A percentile compares a stretch with the other conserved stretches of the same genome.
phyloP scores from a whole-genome alignment of 495 filamentous ascomycete genomes.

The Sphaerosporella brunnea region DNA sequence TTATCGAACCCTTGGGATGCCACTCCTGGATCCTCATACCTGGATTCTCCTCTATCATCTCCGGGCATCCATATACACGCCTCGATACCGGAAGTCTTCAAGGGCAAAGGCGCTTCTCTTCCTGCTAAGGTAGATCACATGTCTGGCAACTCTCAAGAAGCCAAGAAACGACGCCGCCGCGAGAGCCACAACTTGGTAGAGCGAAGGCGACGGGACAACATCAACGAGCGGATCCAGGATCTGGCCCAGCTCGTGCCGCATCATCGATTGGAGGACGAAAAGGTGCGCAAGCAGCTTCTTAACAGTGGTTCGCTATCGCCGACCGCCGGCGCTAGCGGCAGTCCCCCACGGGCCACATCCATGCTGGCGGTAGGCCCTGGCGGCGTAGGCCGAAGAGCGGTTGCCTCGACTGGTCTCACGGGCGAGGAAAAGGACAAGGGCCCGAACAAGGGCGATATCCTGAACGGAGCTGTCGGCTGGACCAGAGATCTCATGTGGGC shows the following conservation, averaged over 20 bases:
- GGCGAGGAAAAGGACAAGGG: slow-evolving; percentile 98
- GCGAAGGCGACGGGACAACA: slow-evolving; percentile 85
- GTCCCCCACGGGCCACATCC: slow-evolving; percentile 66
- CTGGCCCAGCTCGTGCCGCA: slow-evolving; percentile 80
- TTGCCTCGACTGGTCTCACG: slow-evolving; percentile 55
- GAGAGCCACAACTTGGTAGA: slow-evolving; percentile 96
- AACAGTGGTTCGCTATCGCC: slow-evolving; percentile 80
- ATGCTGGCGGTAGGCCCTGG: slow-evolving; percentile 75
- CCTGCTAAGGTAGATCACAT: slow-evolving; percentile 26
- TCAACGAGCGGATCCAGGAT: slow-evolving; percentile 96
- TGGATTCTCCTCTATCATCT: slow-evolving; percentile 29
- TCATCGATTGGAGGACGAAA: slow-evolving; percentile 91
- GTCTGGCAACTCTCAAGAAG: slow-evolving; percentile 46
- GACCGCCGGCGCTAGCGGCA: slow-evolving; percentile 40
- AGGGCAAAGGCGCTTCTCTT: slow-evolving; percentile 46
- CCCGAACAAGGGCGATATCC: slow-evolving; percentile 95
- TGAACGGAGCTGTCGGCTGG: slow-evolving; percentile 94
- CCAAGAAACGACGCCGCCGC: slow-evolving; percentile 71
- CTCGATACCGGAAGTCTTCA: slow-evolving; percentile 39
- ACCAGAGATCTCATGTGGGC: slow-evolving; percentile 96
- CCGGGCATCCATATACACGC: slow-evolving; percentile 36
- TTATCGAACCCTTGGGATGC: slow-evolving; percentile 53
- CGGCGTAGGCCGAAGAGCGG: slow-evolving; percentile 61
- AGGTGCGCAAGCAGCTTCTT: slow-evolving; percentile 80
- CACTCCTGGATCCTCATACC: slow-evolving; percentile 46